Base-by-base conservation (phyloP, 2,329 filamentous ascomycete species). In the Calonectria pseudoturangicola region DNA sequence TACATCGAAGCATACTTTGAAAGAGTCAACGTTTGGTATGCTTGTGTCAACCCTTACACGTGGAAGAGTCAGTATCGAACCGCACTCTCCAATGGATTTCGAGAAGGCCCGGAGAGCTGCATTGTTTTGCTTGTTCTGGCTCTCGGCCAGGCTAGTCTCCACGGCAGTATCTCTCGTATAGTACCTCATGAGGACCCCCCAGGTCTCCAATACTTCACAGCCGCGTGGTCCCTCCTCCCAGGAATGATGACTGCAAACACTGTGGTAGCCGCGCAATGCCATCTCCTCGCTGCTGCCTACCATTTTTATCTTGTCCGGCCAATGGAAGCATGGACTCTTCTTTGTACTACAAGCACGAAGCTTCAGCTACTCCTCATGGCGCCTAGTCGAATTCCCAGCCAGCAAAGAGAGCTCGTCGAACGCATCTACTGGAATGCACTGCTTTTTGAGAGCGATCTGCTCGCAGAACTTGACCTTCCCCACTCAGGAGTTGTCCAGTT, bases 381-480 rank as follows among this genome's bases (percentile, higher is more conserved):
- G 2, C 93, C 93, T 15, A 92, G 90, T 74, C 89, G 93, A 67
- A 89, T 96, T 0, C 93, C 93, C 1, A 86, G 91, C 4, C 91
- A 92, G 39, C 92, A 94, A 81, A 89, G 92, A 78, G 94, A 96
- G 81, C 84, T 96, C 36, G 91, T 92, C 60, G 93, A 95, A 83
- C 88, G 94, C 62, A 93, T 96, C 16, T 97, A 95, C 85, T 97
- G 94, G 94, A 96, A 97, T 77, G 89, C 94, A 3, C 86, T 96
- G 2, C 89, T 96, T 64, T 95, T 95, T 72, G 94, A 96, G 83
- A 95, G 92, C 80, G 94, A 96, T 81, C 87, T 96, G 47, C 87
- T 96, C 4, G 93, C 94, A 10, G 94, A 96, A 82, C 85, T 96
- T 41, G 94, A 96, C 81, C 87, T 97, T 18, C 94, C 94, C 4